phyloP scores from a whole-genome alignment of 2,329 filamentous ascomycete species.

The Claviceps monticola region DNA sequence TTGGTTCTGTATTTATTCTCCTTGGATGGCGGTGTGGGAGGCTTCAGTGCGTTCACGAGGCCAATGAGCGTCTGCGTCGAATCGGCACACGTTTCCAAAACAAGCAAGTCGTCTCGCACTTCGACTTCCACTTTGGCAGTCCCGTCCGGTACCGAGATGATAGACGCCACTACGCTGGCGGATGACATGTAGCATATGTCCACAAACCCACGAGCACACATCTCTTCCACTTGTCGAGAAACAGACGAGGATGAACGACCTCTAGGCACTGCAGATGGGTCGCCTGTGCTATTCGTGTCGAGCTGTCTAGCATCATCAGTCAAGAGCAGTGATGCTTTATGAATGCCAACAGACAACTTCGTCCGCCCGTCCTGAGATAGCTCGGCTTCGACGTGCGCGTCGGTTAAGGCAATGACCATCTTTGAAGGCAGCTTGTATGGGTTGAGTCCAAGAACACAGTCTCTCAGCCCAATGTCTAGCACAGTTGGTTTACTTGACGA shows the following conservation, averaged over 20 bases:
- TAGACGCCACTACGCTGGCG: constrained; percentile 52
- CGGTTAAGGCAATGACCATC: constrained; percentile 62
- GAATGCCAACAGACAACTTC: constrained; percentile 51
- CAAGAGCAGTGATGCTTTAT: constrained; percentile 70
- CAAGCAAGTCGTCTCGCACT: constrained; percentile 70
- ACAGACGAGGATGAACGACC: constrained; percentile 21
- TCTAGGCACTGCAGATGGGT: constrained; percentile 8
- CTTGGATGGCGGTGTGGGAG: constrained; percentile 69
- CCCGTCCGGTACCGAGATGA: constrained; percentile 38
- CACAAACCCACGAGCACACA: constrained; percentile 61
- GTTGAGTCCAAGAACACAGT: constrained; percentile 75
- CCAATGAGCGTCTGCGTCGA: constrained; percentile 85
- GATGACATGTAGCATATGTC: constrained; percentile 79
- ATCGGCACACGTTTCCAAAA: constrained; percentile 91
- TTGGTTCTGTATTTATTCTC: constrained; percentile 78
- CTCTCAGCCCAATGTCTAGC: constrained; percentile 61
- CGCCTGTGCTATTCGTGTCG: constrained; percentile 7
- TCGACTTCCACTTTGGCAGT: constrained; percentile 60
- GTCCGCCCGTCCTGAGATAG: constrained; percentile 53
- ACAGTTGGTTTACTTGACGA: constrained; percentile 42
- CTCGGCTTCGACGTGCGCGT: constrained; percentile 56
- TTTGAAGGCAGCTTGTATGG: constrained; percentile 65
- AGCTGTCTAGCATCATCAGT: constrained; percentile 53
- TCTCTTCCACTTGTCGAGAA: constrained; percentile 38
- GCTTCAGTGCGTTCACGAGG: constrained; percentile 65